Conservation (phyloP, 164 flowering plant genomes). For the Stephania japonica region DNA sequence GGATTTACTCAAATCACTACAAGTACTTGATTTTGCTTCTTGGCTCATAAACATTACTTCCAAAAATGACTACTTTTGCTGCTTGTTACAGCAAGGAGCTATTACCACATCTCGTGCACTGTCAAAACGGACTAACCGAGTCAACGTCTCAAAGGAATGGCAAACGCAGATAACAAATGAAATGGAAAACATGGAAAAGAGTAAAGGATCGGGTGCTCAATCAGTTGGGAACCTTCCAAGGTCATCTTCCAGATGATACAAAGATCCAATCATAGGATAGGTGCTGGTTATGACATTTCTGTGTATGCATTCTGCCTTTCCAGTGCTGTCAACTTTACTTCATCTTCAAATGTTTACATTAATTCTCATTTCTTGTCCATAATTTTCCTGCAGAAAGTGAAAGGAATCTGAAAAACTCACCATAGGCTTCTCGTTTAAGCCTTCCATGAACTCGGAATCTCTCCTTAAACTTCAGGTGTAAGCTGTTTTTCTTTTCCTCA, state of each 20-base stretch:
- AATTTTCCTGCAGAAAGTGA: not conserved
- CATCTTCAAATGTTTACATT: not conserved
- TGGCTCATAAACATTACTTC: constrained; percentile 4
- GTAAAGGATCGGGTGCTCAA: constrained; percentile 13
- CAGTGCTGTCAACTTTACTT: not conserved
- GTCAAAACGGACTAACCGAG: constrained; percentile 64
- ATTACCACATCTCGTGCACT: constrained; percentile 54
- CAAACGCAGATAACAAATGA: constrained; percentile 65
- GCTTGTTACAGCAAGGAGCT: constrained; percentile 35
- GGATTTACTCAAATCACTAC: not conserved
- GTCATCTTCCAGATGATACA: constrained; percentile 20
- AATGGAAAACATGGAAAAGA: constrained; percentile 43
- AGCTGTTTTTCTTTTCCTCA: not conserved
- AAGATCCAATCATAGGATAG: not conserved
- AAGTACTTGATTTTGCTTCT: constrained; percentile 1
- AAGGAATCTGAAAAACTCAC: not conserved
- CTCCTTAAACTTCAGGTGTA: not conserved
- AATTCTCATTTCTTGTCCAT: not conserved
- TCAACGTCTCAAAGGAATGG: constrained; percentile 73
- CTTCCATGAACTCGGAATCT: not conserved
- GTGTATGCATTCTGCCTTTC: not conserved
- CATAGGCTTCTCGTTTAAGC: not conserved
- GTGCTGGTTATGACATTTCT: constrained; percentile 3
- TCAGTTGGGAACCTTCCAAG: constrained; percentile 10
- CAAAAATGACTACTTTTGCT: constrained; percentile 3